Evolutionary conservation across 2,329 filamentous ascomycete species (phyloP).

Genomic region (Ophiostoma sp.): DNA sequence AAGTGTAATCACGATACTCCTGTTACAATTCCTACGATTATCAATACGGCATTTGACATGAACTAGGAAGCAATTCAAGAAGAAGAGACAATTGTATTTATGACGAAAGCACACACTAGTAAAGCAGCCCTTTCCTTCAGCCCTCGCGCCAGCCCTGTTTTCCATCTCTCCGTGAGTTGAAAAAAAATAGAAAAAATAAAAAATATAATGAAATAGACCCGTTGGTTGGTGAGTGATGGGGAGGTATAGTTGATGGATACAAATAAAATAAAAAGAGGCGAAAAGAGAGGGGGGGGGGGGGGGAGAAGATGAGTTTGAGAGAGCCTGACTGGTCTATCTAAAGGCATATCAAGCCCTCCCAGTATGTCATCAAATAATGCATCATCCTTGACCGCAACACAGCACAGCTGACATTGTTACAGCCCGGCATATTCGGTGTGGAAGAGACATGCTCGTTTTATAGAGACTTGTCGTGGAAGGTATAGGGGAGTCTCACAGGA

Average conservation of each 20-base stretch:
- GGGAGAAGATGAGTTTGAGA: neutral
- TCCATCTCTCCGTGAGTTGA: conserved; percentile 15
- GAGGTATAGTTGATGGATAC: neutral
- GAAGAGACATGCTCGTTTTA: neutral
- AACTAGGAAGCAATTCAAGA: neutral
- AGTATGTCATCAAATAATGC: neutral
- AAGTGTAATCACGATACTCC: neutral
- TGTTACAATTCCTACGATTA: neutral
- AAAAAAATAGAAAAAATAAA: conserved; percentile 4
- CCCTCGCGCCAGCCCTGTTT: conserved; percentile 19
- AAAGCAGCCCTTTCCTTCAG: conserved; percentile 12
- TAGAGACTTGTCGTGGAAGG: neutral
- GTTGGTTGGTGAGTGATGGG: neutral
- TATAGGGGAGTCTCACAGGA: neutral
- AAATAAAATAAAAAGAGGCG: neutral
- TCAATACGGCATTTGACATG: neutral
- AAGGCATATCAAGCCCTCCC: neutral
- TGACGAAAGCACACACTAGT: conserved; percentile 9
- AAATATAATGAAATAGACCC: neutral
- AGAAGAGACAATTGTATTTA: conserved; percentile 17
- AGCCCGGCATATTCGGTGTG: conserved; percentile 15
- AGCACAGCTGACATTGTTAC: conserved; percentile 25
- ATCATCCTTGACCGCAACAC: conserved; percentile 18
- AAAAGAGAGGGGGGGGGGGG: neutral
- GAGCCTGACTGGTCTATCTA: neutral